A percentile compares a stretch with the other conserved stretches of the same genome.
phyloP scores from a whole-genome alignment of 2,329 filamentous ascomycete species.

The Samsoniella hepiali region DNA sequence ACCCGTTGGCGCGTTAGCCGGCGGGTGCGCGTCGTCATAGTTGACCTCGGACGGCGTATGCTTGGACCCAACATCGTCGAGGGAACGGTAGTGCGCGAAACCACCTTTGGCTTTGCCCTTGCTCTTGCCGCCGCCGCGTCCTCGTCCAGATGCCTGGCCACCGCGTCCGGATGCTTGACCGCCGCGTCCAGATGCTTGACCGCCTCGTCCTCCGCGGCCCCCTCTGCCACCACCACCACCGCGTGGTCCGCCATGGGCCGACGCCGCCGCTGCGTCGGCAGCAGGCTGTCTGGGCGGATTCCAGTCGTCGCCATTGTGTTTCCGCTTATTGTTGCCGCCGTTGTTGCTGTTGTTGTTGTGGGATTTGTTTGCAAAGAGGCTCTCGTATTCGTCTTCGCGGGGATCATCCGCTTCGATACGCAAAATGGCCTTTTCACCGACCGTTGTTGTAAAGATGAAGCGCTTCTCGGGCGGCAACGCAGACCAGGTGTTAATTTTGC shows the following conservation, averaged over 20 bases:
- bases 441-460: conserved; percentile 75
- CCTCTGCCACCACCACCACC: conserved; percentile 30
- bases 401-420: conserved; percentile 71
- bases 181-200: conserved; percentile 31
- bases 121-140: conserved; percentile 38
- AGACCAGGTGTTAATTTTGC: conserved; percentile 80
- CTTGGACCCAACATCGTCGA: conserved; percentile 60
- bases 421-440: conserved; percentile 82
- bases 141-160: conserved; percentile 29
- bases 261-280: background rate
- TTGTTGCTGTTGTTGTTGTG: conserved; percentile 50
- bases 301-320: conserved; percentile 48
- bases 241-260: conserved; percentile 4
- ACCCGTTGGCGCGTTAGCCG: conserved; percentile 26
- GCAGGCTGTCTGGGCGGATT: conserved; percentile 29
- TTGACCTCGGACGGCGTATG: conserved; percentile 44
- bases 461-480: conserved; percentile 67
- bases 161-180: conserved; percentile 30
- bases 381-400: conserved; percentile 61
- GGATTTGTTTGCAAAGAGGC: conserved; percentile 56
- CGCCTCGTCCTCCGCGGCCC: conserved; percentile 35
- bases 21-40: conserved; percentile 43
- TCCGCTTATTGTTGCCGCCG: conserved; percentile 59
- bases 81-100: conserved; percentile 58
- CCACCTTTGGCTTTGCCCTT: conserved; percentile 45